Percentiles rank a stretch among this genome's conserved stretches.
These are phyloP conservation scores for Eucalyptus viminalis DNA, from an alignment of 345 rosid genomes.

Conservation along the genomic window DNA sequence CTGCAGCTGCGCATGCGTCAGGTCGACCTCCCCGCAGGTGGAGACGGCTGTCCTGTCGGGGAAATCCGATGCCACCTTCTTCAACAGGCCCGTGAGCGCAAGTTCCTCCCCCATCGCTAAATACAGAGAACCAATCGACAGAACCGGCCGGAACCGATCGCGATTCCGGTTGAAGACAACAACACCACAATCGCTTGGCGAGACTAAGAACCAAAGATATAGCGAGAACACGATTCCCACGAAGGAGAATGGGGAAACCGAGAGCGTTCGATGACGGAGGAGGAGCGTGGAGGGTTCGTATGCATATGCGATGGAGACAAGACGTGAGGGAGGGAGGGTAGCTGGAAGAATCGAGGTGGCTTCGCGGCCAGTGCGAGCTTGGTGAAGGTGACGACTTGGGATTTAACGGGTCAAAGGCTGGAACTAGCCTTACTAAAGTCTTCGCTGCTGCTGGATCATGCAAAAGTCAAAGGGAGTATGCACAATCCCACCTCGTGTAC, in stretches of 20 bases:
- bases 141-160: background rate
- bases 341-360: too few species aligned
- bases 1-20: slow-evolving; percentile 25
- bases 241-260: background rate
- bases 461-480: too few species aligned
- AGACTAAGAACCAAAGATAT: background rate
- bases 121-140: background rate
- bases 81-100: slow-evolving; percentile 32
- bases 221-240: background rate
- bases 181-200: background rate
- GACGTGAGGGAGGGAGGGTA: too few species aligned
- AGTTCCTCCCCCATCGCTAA: slow-evolving; percentile 10
- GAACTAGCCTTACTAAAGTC: too few species aligned
- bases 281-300: too few species aligned
- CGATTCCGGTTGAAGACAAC: background rate
- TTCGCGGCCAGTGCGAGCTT: too few species aligned
- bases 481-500: too few species aligned
- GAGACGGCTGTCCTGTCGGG: slow-evolving; percentile 29
- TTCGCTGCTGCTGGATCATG: too few species aligned
- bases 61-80: slow-evolving; percentile 24
- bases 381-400: too few species aligned
- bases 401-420: too few species aligned
- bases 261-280: too few species aligned
- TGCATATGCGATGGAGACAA: too few species aligned
- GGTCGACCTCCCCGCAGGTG: slow-evolving; percentile 21